A percentile compares a stretch with the other conserved stretches of the same genome.
These are phyloP conservation scores for Glycine latifolia DNA, from an alignment of 306 rosid genomes.

Conservation along the genomic window DNA sequence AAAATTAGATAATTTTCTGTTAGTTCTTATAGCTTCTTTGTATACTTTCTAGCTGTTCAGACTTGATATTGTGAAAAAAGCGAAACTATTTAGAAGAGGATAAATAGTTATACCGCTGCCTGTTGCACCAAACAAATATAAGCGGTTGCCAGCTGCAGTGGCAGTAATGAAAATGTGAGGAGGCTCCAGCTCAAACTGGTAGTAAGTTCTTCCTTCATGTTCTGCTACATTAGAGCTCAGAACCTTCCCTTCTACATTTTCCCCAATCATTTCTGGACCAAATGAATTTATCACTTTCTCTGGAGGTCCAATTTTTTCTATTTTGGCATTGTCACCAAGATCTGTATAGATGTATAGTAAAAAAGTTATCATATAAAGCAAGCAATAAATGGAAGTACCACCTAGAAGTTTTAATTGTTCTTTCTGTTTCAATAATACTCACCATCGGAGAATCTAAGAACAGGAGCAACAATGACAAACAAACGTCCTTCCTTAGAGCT, in stretches of 20 bases:
- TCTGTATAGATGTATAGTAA: constrained; percentile 55
- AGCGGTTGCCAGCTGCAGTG: constrained; percentile 96
- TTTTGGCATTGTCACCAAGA: constrained; percentile 82
- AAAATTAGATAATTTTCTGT: constrained; percentile 17
- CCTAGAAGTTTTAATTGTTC: neutral
- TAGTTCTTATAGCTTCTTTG: neutral
- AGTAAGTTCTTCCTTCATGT: constrained; percentile 84
- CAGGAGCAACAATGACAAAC: constrained; percentile 91
- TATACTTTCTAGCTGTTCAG: constrained; percentile 29
- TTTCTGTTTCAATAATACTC: constrained; percentile 50
- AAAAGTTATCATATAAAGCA: constrained; percentile 35
- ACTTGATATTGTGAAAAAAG: constrained; percentile 23
- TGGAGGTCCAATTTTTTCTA: constrained; percentile 87
- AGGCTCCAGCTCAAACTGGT: constrained; percentile 95
- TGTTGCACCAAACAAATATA: constrained; percentile 82
- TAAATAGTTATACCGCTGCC: constrained; percentile 71
- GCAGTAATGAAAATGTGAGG: constrained; percentile 92
- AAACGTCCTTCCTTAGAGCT: constrained; percentile 87
- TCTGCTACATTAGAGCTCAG: constrained; percentile 65
- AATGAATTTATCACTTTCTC: constrained; percentile 89
- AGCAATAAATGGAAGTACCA: neutral
- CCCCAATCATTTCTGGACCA: constrained; percentile 96
- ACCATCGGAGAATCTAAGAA: constrained; percentile 88
- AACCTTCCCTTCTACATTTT: constrained; percentile 95
- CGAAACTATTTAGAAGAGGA: constrained; percentile 19